Base-by-base conservation (phyloP, 192 early-diverging fungal species). In the Backusella morwellensis region DNA sequence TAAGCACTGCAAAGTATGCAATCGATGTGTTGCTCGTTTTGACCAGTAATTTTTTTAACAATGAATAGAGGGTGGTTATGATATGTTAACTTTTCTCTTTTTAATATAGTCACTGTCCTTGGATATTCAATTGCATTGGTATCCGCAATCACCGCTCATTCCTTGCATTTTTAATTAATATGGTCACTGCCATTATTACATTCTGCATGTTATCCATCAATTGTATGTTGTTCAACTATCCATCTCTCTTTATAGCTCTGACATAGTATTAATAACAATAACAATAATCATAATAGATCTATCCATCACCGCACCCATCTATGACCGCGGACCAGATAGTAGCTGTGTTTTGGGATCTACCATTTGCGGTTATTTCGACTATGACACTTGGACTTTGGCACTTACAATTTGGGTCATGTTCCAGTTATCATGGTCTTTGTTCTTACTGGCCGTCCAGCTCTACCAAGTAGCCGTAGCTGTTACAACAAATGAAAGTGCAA, bases 121-220 rank as follows among this genome's bases (percentile, higher is more conserved):
- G 97, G 97, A 97, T 95, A 35, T 92, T 90, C 85, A 99, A 97
- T 86, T 97, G 96, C 80, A 92, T 97, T 77, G 97, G 97, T 1
- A 86, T 91, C 17, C 83, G 85, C 69, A 99, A 99, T 79, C 97
- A 99, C 79, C 87, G 92, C 9, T 78, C 89, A 32, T 99, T 99
- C 80, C 89, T 99, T 82, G 35, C 92, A 2, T 99, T 96, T 84
- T 82, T 93, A 35, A 54, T 85, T 3, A 81, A 91, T 34, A 91
- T 98, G 77, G 74, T 91, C 29, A 21, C 84, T 17, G 86, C 89
- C 32, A 90, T 92, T 8, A 82, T 84, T 26, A 44, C 86, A 7
- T 97, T 92, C 76, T 77, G 87, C 6, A 78, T 82, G 63, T 79
- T 97, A 35, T 86, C 87, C 12, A 78, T 88, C 76, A 76, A 83